A percentile compares a stretch with the other conserved stretches of the same genome.
Evolutionary conservation across 1,139 yeast genomes (phyloP).

Genomic region (Yamadazyma mexicana): DNA sequence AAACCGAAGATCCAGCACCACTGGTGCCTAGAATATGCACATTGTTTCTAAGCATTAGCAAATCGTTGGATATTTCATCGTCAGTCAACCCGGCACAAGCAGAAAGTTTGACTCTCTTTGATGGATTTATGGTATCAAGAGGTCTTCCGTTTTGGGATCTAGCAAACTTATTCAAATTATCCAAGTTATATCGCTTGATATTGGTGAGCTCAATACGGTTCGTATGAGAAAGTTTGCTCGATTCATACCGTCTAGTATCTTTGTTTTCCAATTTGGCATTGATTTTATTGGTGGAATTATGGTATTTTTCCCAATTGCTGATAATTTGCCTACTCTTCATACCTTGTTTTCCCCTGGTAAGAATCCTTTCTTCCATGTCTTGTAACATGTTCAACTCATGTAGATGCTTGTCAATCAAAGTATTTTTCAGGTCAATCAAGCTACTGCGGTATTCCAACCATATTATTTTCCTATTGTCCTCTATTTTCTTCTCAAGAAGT

Average conservation of each 20-base stretch:
- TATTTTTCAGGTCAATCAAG: slow-evolving; percentile 23
- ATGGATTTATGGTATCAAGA: neutral
- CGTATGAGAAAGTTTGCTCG: slow-evolving; percentile 17
- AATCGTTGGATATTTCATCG: slow-evolving; percentile 22
- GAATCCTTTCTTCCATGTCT: slow-evolving; percentile 29
- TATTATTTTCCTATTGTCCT: slow-evolving; percentile 29
- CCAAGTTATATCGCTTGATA: slow-evolving; percentile 19
- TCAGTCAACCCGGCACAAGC: slow-evolving; percentile 23
- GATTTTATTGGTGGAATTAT: slow-evolving; percentile 28
- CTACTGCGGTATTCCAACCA: slow-evolving; percentile 35
- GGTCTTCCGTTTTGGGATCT: slow-evolving; percentile 3
- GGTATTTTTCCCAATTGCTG: slow-evolving; percentile 27
- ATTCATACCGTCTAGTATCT: slow-evolving; percentile 10
- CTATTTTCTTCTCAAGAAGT: slow-evolving; percentile 22
- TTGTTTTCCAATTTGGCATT: slow-evolving; percentile 5
- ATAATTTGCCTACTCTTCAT: neutral
- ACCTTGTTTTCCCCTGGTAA: slow-evolving; percentile 10
- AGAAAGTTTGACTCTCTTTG: slow-evolving; percentile 14
- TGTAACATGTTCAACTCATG: slow-evolving; percentile 26
- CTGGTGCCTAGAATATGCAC: too few relatives aligned
- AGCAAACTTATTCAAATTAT: slow-evolving; percentile 10
- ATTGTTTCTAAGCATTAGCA: slow-evolving; percentile 7
- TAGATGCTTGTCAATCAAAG: slow-evolving; percentile 24
- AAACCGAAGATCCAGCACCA: too few relatives aligned
- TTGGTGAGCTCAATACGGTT: slow-evolving; percentile 38